Evolutionary conservation across 805 yeast genomes (phyloP).

Genomic region (Zygotorulaspora chibaensis): DNA sequence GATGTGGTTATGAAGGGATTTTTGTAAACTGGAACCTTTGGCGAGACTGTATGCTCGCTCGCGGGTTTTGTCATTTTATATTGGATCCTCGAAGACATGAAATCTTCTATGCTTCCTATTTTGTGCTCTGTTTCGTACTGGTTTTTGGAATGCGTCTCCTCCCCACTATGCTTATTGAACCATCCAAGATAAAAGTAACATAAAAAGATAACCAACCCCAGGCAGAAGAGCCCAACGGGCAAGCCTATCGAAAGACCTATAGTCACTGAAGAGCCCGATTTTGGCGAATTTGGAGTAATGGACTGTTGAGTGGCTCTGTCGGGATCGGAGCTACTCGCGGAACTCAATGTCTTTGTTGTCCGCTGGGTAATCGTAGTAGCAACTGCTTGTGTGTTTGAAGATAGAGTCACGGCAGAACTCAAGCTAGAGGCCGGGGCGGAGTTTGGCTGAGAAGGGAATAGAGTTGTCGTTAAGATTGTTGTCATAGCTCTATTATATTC

Average conservation of each 20-base stretch:
- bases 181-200: conserved; percentile 12
- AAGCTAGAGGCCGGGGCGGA: neutral
- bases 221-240: conserved; percentile 29
- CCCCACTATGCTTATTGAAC: conserved; percentile 1
- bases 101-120: conserved; percentile 4
- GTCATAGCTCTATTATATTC: conserved; percentile 1
- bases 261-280: conserved; percentile 13
- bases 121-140: neutral
- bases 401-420: neutral
- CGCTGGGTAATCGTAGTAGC: conserved; percentile 7
- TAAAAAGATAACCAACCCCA: conserved; percentile 21
- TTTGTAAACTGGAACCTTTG: conserved; percentile 11
- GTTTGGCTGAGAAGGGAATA: conserved; percentile 1
- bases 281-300: neutral
- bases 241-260: conserved; percentile 32
- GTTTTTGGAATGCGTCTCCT: neutral
- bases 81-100: conserved; percentile 19
- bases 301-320: neutral
- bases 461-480: conserved; percentile 3
- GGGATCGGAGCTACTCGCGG: neutral
- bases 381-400: neutral
- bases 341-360: conserved; percentile 4
- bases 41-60: conserved; percentile 21
- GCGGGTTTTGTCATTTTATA: conserved; percentile 19
- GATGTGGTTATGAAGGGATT: conserved; percentile 1